phyloP scores from a whole-genome alignment of 2,329 filamentous ascomycete species.

The Talaromyces sp. region DNA sequence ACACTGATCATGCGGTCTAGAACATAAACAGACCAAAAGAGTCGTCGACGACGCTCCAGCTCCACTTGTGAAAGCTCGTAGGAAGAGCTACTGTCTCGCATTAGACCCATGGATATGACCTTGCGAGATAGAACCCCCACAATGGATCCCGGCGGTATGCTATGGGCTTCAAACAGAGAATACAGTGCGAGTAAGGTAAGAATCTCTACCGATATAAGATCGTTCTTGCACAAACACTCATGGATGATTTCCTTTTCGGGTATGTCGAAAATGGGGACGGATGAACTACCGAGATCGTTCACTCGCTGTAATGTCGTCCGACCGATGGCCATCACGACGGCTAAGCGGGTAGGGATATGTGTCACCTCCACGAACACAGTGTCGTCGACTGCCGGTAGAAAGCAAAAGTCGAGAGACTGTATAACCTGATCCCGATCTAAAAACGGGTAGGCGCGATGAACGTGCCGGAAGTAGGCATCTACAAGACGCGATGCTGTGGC shows the following conservation, averaged over 20 bases:
- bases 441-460: slow-evolving; percentile 48
- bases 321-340: slow-evolving; percentile 49
- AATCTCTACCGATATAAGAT: slow-evolving; percentile 42
- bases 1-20: slow-evolving; percentile 48
- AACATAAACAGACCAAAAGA: slow-evolving; percentile 48
- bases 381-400: background rate
- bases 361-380: background rate
- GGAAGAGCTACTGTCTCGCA: background rate
- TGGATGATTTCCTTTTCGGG: slow-evolving; percentile 37
- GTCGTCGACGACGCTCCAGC: slow-evolving; percentile 36
- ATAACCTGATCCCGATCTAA: slow-evolving; percentile 39
- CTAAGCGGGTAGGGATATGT: slow-evolving; percentile 36
- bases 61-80: slow-evolving; percentile 20
- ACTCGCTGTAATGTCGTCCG: slow-evolving; percentile 46
- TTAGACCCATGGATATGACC: slow-evolving; percentile 11
- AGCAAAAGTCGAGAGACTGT: slow-evolving; percentile 14
- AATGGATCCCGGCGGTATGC: slow-evolving; percentile 42
- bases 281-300: slow-evolving; percentile 38
- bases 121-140: slow-evolving; percentile 27
- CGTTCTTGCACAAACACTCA: slow-evolving; percentile 38
- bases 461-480: slow-evolving; percentile 48
- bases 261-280: background rate
- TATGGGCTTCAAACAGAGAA: slow-evolving; percentile 44
- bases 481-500: slow-evolving; percentile 1
- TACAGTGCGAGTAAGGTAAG: slow-evolving; percentile 44